These are phyloP conservation scores for Plasmodium chabaudi DNA, from an alignment of 169 alveolate genomes.

Conservation along the genomic window DNA sequence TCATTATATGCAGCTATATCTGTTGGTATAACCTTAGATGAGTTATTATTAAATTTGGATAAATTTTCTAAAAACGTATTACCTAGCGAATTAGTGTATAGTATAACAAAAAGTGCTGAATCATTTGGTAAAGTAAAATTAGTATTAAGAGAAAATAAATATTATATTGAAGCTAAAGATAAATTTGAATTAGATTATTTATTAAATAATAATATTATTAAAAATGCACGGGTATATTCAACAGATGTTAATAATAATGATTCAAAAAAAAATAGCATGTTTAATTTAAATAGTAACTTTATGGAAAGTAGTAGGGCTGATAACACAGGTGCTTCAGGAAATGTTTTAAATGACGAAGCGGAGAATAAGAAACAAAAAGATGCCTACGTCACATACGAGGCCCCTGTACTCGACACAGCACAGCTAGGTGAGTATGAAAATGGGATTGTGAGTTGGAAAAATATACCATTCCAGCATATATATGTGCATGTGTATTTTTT, in stretches of 20 bases:
- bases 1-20: conserved; percentile 98
- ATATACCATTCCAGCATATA: too few species aligned
- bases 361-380: conserved; percentile 43
- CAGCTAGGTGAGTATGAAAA: conserved; percentile 74
- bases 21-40: conserved; percentile 95
- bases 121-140: conserved; percentile 95
- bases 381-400: conserved; percentile 75
- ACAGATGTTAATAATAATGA: conserved; percentile 40
- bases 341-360: conserved; percentile 18
- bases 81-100: conserved; percentile 88
- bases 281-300: conserved; percentile 43
- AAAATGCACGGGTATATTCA: conserved; percentile 86
- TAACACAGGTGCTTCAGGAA: conserved; percentile 24
- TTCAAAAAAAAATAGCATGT: conserved; percentile 61
- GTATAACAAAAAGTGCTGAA: conserved; percentile 89
- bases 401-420: conserved; percentile 79
- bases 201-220: conserved; percentile 88
- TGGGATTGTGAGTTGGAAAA: too few species aligned
- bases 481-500: not conserved
- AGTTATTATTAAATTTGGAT: conserved; percentile 92
- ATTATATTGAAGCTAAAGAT: conserved; percentile 94
- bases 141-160: conserved; percentile 93
- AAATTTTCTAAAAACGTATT: conserved; percentile 93
- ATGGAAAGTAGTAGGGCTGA: conserved; percentile 29
- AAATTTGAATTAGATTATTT: conserved; percentile 89